Percentiles rank a stretch among this genome's conserved stretches.
These are phyloP conservation scores for Mitragyna speciosa DNA, from an alignment of 257 asterid species.

Conservation along the genomic window DNA sequence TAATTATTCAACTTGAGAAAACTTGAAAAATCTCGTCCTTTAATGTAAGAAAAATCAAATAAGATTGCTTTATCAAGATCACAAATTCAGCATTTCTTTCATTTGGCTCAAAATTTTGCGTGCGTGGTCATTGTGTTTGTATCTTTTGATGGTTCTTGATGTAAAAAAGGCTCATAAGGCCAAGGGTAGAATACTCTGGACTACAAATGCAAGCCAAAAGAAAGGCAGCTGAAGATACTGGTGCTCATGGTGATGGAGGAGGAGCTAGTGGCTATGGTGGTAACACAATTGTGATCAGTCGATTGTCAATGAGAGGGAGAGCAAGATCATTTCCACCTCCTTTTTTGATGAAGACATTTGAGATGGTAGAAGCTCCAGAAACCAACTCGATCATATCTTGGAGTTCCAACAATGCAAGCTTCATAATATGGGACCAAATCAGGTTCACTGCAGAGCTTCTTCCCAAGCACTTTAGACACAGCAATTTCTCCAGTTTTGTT, in stretches of 20 bases:
- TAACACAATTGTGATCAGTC: neutral
- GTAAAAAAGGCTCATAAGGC: neutral
- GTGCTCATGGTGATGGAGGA: neutral
- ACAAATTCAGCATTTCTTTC: neutral
- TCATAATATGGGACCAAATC: constrained; percentile 43
- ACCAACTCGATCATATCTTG: constrained; percentile 43
- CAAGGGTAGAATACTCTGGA: neutral
- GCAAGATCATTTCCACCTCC: constrained; percentile 33
- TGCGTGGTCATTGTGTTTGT: neutral
- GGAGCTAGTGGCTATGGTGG: neutral
- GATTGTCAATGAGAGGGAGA: neutral
- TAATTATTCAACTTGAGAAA: neutral
- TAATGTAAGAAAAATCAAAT: neutral
- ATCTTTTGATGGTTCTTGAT: neutral
- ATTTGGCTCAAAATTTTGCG: neutral
- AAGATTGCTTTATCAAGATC: neutral
- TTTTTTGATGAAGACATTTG: constrained; percentile 35
- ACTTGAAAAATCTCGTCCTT: neutral
- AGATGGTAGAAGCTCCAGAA: constrained; percentile 41
- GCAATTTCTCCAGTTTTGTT: constrained; percentile 47
- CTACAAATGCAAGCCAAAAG: constrained; percentile 6
- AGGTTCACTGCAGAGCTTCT: constrained; percentile 41
- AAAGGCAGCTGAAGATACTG: neutral
- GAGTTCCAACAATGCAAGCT: constrained; percentile 36
- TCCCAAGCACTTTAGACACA: constrained; percentile 43